These are phyloP conservation scores for Barnettozyma siamensis DNA, from an alignment of 805 yeast genomes.

Conservation along the genomic window DNA sequence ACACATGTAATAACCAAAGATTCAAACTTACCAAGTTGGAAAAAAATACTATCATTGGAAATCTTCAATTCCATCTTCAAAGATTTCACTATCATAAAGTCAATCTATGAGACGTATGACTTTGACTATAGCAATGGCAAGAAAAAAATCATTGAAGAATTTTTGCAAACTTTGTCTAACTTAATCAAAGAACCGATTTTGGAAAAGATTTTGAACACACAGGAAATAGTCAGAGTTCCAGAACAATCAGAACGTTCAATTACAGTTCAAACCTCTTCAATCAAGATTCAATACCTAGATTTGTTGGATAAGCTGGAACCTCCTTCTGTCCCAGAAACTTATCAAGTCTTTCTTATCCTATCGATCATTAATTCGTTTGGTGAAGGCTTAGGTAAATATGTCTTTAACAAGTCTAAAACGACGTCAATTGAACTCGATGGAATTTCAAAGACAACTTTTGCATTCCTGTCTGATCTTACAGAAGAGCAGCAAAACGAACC, in stretches of 20 bases:
- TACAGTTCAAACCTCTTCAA: slow-evolving; percentile 37
- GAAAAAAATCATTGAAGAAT: slow-evolving; percentile 54
- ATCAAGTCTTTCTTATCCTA: slow-evolving; percentile 53
- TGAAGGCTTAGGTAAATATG: slow-evolving; percentile 61
- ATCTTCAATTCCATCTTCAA: slow-evolving; percentile 54
- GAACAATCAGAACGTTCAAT: slow-evolving; percentile 26
- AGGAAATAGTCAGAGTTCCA: slow-evolving; percentile 26
- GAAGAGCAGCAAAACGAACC: slow-evolving; percentile 10
- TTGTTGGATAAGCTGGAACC: slow-evolving; percentile 77
- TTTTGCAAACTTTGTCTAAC: slow-evolving; percentile 38
- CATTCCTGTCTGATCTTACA: slow-evolving; percentile 12
- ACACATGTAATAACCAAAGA: slow-evolving; percentile 65
- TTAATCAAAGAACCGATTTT: slow-evolving; percentile 29
- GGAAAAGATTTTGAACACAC: slow-evolving; percentile 28
- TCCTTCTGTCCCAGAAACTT: slow-evolving; percentile 60
- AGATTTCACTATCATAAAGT: slow-evolving; percentile 46
- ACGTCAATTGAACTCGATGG: neutral
- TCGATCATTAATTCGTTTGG: slow-evolving; percentile 47
- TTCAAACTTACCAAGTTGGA: slow-evolving; percentile 61
- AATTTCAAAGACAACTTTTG: slow-evolving; percentile 7
- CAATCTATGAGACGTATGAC: slow-evolving; percentile 62
- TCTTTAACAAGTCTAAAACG: slow-evolving; percentile 35
- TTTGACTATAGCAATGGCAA: slow-evolving; percentile 49
- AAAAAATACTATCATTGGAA: slow-evolving; percentile 67
- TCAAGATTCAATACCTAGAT: slow-evolving; percentile 59